Conservation (phyloP, 352 stramenopile species). For the Phytopythium chamaehyphon region DNA sequence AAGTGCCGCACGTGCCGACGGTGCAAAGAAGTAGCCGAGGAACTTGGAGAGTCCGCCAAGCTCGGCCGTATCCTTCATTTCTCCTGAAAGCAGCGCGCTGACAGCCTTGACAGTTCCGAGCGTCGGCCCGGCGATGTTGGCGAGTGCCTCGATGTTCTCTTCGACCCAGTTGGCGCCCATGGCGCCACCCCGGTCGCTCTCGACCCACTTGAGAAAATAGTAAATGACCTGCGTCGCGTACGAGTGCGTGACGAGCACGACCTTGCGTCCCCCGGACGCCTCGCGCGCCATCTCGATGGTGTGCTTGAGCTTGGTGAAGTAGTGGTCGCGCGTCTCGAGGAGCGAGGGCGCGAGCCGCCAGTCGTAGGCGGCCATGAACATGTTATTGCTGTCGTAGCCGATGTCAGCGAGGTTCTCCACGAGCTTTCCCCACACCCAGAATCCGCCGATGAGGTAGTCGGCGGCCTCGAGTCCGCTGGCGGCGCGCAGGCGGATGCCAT, state of each 20-base stretch:
- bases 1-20: conserved; percentile 45
- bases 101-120: conserved; percentile 92
- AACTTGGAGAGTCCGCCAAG: conserved; percentile 85
- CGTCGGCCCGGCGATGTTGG: conserved; percentile 94
- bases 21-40: conserved; percentile 75
- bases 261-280: conserved; percentile 71
- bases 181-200: conserved; percentile 76
- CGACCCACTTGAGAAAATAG: conserved; percentile 96
- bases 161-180: conserved; percentile 92
- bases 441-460: conserved; percentile 93
- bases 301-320: conserved; percentile 93
- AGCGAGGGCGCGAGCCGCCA: conserved; percentile 74
- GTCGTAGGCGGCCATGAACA: conserved; percentile 88
- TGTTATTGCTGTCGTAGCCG: conserved; percentile 90
- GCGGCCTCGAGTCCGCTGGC: conserved; percentile 89
- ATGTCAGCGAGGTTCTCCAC: conserved; percentile 90
- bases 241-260: conserved; percentile 91
- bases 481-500: conserved; percentile 68
- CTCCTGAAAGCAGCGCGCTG: conserved; percentile 89
- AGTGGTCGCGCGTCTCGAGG: conserved; percentile 75
- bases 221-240: conserved; percentile 91
- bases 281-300: conserved; percentile 89
- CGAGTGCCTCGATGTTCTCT: conserved; percentile 86
- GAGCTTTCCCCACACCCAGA: conserved; percentile 94
- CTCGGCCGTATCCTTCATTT: conserved; percentile 95